Evolutionary conservation across 1,284 basidiomycete species (phyloP), one percentile per base, ranked within the genome.

Genomic region (Leccinum fallax): DNA sequence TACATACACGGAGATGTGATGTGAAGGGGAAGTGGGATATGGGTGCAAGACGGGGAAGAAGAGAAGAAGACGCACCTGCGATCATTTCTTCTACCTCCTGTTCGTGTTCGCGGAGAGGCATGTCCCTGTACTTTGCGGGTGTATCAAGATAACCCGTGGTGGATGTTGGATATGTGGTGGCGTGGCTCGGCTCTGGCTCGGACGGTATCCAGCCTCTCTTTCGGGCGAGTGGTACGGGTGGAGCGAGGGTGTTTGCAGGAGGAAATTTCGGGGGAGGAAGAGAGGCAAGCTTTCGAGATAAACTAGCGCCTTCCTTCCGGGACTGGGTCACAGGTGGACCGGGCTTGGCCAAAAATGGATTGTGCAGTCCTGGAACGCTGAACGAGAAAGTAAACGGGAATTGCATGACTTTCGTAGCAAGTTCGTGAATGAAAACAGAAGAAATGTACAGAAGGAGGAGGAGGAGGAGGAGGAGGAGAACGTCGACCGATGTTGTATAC

Each of bases 161-260:
- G 2, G 82, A 85, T 4, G 84, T 74, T 3, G 82, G 73, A 5
- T 80, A 82, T 26, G 85, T 78, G 34, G 81, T 72, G 2, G 86
- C 82, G 63, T 72, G 76, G 66, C 83, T 85, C 4, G 81, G 81
- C 64, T 85, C 85, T 58, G 82, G 78, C 59, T 79, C 78, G 0
- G 85, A 78, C 6, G 88, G 88, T 52, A 85, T 84, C 89, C 89
- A 91, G 56, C 86, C 87, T 70, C 89, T 78, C 73, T 91, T 91
- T 58, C 82, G 77, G 19, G 82, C 79, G 53, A 80, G 67, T 15
- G 81, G 82, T 15, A 71, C 64, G 5, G 77, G 65, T 0, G 67
- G 62, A 10, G 70, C 65, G 57, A 73, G 71, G 3, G 77, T 63
- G 53, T 54, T 67, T 9, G 58, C 28, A 2, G 61, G 66, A 19